Base-by-base conservation (phyloP, 768 basidiomycete species). In the Russula emetica region DNA sequence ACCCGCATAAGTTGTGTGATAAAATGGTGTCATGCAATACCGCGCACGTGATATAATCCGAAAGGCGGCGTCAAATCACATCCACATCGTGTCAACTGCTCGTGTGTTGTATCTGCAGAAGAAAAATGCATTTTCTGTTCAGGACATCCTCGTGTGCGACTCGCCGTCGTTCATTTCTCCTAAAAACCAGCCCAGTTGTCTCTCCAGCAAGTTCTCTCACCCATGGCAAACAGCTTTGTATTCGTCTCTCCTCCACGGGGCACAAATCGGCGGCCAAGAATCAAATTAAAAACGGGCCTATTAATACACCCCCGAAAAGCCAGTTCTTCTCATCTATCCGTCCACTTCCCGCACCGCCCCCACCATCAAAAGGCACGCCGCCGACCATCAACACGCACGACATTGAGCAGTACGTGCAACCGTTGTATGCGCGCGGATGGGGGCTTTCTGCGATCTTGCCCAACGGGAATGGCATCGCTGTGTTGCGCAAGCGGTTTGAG, bases 361-460 rank as follows among this genome's bases (percentile, higher is more conserved):
- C 20, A 16, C 7, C 13, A 3, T 18, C 1, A 11, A 65, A 57
- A 38, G 54, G 54, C n/a, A 61, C 32, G 2, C 59, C 59, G 1
- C 32, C 40, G 16, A 61, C 18, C 16, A 61, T 65, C 40, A 61
- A 0, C 40, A 61, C 64, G 16, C 40, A n/a, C 20, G 64, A 65
- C 49, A 52, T 61, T 50, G 34, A 61, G 50, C 5, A 36, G 42
- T 65, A 61, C 50, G 22, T 61, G 14, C 40, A 57, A 14, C 64
- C 64, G 24, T 42, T 65, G 59, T 65, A 65, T 8, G 50, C 4
- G 55, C 59, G 64, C 2, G 64, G 64, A 34, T 65, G 64, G 64
- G 64, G 59, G n/a, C 50, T 65, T 5, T 22, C 24, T 22, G 59
- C 55, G 16, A 61, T 65, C 28, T 42, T 65, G 24, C 59, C 64